phyloP scores from a whole-genome alignment of 2,329 filamentous ascomycete genomes.

The Phyllosticta citrichinensis region DNA sequence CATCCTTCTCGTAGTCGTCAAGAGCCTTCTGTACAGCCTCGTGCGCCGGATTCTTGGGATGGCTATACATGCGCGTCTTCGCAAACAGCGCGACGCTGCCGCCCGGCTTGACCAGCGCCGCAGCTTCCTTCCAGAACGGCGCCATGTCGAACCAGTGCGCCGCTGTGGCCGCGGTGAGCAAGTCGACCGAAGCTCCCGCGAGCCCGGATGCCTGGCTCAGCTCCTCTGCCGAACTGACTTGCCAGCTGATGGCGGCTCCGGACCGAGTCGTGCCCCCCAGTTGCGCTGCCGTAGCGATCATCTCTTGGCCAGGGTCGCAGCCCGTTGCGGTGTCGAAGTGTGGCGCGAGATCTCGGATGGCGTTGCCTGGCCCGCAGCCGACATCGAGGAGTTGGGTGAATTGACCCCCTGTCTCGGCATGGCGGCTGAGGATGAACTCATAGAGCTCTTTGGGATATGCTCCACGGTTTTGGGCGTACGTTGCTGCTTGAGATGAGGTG shows the following conservation, averaged over 20 bases:
- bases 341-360: constrained; percentile 35
- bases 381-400: constrained; percentile 41
- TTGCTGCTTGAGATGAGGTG: constrained; percentile 32
- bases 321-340: constrained; percentile 40
- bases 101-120: constrained; percentile 39
- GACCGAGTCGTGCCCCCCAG: constrained; percentile 23
- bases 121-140: constrained; percentile 40
- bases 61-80: constrained; percentile 6
- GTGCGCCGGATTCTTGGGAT: constrained; percentile 28
- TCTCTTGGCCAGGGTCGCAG: constrained; percentile 42
- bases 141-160: constrained; percentile 50
- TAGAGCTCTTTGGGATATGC: constrained; percentile 41
- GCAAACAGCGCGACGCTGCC: constrained; percentile 47
- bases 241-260: constrained; percentile 30
- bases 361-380: constrained; percentile 48
- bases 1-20: constrained; percentile 26
- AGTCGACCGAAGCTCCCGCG: constrained; percentile 32
- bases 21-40: constrained; percentile 34
- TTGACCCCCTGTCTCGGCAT: constrained; percentile 37
- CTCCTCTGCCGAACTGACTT: constrained; percentile 36
- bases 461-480: constrained; percentile 35
- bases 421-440: constrained; percentile 36
- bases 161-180: constrained; percentile 41
- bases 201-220: constrained; percentile 27
- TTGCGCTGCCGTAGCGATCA: constrained; percentile 41